These are phyloP conservation scores for Crithidia brevicula DNA, from an alignment of 208 protist species.

Conservation along the genomic window DNA sequence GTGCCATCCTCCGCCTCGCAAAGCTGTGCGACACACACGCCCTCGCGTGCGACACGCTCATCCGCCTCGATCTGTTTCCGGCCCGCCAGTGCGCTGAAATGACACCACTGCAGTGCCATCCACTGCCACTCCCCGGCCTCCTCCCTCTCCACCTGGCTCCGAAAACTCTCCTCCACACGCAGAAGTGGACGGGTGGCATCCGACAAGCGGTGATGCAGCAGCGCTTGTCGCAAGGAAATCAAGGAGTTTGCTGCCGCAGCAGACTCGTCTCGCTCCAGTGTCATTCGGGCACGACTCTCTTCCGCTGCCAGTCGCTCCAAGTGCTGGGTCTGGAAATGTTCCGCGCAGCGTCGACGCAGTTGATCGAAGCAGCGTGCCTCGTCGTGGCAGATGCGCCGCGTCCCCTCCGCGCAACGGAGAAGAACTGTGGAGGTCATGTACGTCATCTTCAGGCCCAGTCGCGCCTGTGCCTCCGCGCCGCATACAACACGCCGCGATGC, in stretches of 20 bases:
- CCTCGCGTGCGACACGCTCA: not conserved
- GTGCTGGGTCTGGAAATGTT: slow-evolving; percentile 24
- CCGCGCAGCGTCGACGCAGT: slow-evolving; percentile 34
- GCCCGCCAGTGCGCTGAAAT: not conserved
- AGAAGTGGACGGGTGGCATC: slow-evolving; percentile 23
- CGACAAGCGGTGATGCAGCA: slow-evolving; percentile 7
- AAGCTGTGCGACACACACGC: not conserved
- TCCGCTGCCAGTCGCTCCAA: slow-evolving; percentile 25
- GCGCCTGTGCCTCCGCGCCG: slow-evolving; percentile 26
- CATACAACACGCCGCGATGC: slow-evolving; percentile 17
- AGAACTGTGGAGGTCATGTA: slow-evolving; percentile 12
- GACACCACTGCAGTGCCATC: slow-evolving; percentile 4
- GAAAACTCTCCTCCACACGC: slow-evolving; percentile 17
- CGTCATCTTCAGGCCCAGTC: slow-evolving; percentile 9
- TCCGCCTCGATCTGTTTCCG: not conserved
- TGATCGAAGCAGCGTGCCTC: slow-evolving; percentile 13
- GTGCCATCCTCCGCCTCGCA: not conserved
- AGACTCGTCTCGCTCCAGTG: slow-evolving; percentile 30
- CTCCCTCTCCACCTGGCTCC: not conserved
- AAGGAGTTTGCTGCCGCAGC: slow-evolving; percentile 12
- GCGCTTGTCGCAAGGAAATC: slow-evolving; percentile 16
- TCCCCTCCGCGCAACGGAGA: not conserved
- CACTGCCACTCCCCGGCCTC: not conserved
- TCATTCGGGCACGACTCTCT: slow-evolving; percentile 36
- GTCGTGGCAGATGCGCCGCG: slow-evolving; percentile 2